These are phyloP conservation scores for Ascochyta viciae-villosae DNA, from an alignment of 2,329 filamentous ascomycete genomes.

Conservation along the genomic window DNA sequence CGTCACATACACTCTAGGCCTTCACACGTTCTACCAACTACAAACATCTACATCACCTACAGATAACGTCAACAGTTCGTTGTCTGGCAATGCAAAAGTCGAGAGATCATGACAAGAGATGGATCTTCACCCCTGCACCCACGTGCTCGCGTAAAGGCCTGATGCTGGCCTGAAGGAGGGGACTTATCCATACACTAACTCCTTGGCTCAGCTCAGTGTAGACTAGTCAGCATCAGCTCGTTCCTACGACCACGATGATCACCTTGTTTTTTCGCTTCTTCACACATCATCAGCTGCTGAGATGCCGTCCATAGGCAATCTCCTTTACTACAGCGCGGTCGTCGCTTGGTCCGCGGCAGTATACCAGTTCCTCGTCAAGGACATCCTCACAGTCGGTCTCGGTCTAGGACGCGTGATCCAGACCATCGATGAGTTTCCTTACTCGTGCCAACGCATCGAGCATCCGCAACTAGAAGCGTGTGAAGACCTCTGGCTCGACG, in stretches of 20 bases:
- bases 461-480: slow-evolving; percentile 38
- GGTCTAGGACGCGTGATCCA: slow-evolving; percentile 39
- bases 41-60: neutral
- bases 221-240: neutral
- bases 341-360: slow-evolving; percentile 34
- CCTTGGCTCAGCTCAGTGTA: neutral
- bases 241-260: neutral
- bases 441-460: slow-evolving; percentile 29
- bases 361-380: slow-evolving; percentile 38
- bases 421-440: slow-evolving; percentile 39
- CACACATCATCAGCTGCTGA: neutral
- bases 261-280: neutral
- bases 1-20: slow-evolving; percentile 4
- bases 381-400: slow-evolving; percentile 29
- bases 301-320: slow-evolving; percentile 8
- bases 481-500: slow-evolving; percentile 43
- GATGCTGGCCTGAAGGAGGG: slow-evolving; percentile 10
- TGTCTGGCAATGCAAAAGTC: neutral
- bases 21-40: slow-evolving; percentile 23
- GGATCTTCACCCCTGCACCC: slow-evolving; percentile 6
- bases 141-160: slow-evolving; percentile 13
- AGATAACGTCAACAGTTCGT: neutral
- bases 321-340: slow-evolving; percentile 21
- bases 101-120: neutral
- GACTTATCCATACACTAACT: neutral